A percentile compares a stretch with the other conserved stretches of the same genome.
Conservation (phyloP, 1,284 basidiomycete genomes). For the Paramarasmius palmivorus region DNA sequence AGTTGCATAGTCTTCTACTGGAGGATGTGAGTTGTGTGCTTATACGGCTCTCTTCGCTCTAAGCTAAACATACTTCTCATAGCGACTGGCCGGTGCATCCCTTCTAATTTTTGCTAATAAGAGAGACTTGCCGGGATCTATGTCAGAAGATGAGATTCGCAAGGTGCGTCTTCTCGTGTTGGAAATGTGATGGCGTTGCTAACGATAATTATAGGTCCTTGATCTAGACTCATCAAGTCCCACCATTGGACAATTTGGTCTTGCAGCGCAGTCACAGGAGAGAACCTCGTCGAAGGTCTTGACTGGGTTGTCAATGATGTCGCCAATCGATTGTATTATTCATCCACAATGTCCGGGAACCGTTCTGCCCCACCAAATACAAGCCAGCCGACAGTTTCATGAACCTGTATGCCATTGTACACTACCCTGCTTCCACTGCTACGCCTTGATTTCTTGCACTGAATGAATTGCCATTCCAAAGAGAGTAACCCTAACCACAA, state of each 20-base stretch:
- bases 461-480: too few species aligned
- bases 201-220: slow-evolving; percentile 73
- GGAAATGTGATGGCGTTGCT: slow-evolving; percentile 13
- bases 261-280: slow-evolving; percentile 90
- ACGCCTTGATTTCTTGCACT: too few species aligned
- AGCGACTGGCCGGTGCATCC: slow-evolving; percentile 93
- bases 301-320: slow-evolving; percentile 96
- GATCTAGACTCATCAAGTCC: slow-evolving; percentile 77
- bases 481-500: too few species aligned
- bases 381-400: too few species aligned
- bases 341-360: slow-evolving; percentile 26
- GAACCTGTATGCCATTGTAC: too few species aligned
- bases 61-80: too few species aligned
- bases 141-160: slow-evolving; percentile 82
- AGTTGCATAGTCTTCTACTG: too few species aligned
- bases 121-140: slow-evolving; percentile 90
- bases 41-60: slow-evolving; percentile 11
- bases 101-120: slow-evolving; percentile 99
- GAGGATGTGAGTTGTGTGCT: slow-evolving; percentile 93
- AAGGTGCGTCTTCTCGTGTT: slow-evolving; percentile 47
- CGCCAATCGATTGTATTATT: slow-evolving; percentile 78
- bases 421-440: too few species aligned
- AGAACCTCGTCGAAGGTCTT: slow-evolving; percentile 82
- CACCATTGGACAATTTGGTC: slow-evolving; percentile 92
- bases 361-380: too few species aligned